Percentiles rank a stretch among this genome's conserved stretches.
Evolutionary conservation across 352 stramenopile genomes (phyloP).

Genomic region (Phytophthora melonis): DNA sequence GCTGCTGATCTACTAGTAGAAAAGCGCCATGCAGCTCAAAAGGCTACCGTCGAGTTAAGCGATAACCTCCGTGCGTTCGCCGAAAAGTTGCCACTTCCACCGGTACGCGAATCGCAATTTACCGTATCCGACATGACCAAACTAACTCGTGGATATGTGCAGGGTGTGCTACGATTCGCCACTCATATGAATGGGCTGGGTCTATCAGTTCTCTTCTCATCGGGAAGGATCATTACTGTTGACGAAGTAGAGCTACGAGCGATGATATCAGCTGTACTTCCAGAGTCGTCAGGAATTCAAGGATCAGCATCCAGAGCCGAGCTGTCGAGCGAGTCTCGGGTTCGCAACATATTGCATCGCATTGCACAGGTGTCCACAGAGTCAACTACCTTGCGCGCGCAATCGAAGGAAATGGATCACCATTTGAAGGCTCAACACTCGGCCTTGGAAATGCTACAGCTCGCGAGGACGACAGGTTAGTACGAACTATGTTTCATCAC

Average conservation of each 20-base stretch:
- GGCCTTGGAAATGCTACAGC: slow-evolving; percentile 50
- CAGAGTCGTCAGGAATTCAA: not conserved
- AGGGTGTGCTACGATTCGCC: slow-evolving; percentile 47
- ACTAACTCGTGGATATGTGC: slow-evolving; percentile 2
- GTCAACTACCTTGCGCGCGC: slow-evolving; percentile 32
- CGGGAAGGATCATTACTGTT: slow-evolving; percentile 46
- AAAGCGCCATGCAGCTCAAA: not conserved
- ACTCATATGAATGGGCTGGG: slow-evolving; percentile 19
- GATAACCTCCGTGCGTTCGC: slow-evolving; percentile 6
- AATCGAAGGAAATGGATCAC: slow-evolving; percentile 50
- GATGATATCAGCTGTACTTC: slow-evolving; percentile 34
- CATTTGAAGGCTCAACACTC: slow-evolving; percentile 55
- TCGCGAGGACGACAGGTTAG: slow-evolving; percentile 35
- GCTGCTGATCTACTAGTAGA: slow-evolving; percentile 17
- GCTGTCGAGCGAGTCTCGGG: slow-evolving; percentile 32
- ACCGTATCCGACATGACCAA: not conserved
- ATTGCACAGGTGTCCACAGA: slow-evolving; percentile 51
- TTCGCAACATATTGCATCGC: slow-evolving; percentile 48
- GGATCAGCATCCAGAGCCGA: not conserved
- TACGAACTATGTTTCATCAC: not conserved
- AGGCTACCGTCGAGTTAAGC: not conserved
- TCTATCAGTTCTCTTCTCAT: slow-evolving; percentile 48
- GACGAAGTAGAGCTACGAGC: slow-evolving; percentile 18
- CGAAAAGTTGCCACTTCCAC: slow-evolving; percentile 43
- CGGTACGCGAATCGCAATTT: slow-evolving; percentile 25